Percentiles rank a stretch among this genome's conserved stretches.
These are phyloP conservation scores for Rhodotorula sp. DNA, from an alignment of 1,284 basidiomycete genomes.

Conservation along the genomic window DNA sequence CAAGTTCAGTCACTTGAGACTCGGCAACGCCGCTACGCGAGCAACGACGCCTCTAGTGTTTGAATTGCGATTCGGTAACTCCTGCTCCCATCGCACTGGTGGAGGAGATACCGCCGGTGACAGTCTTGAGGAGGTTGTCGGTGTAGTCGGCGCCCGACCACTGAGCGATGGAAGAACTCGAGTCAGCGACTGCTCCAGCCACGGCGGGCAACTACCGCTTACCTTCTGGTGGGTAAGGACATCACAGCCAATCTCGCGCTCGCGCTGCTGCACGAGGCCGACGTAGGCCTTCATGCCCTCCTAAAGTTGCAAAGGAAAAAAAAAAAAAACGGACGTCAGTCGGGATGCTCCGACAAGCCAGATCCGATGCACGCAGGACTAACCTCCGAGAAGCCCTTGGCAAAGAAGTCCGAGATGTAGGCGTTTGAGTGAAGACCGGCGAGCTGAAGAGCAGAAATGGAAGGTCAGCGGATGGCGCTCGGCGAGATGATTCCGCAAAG, in stretches of 20 bases:
- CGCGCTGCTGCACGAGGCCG: constrained; percentile 76
- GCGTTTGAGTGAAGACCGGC: constrained; percentile 95
- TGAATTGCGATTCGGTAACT: constrained; percentile 57
- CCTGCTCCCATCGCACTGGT: constrained; percentile 76
- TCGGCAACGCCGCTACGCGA: neutral
- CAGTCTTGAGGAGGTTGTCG: constrained; percentile 46
- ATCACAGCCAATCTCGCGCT: constrained; percentile 86
- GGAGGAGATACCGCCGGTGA: constrained; percentile 77
- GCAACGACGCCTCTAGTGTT: constrained; percentile 20
- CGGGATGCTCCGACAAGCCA: neutral
- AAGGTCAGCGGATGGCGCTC: neutral
- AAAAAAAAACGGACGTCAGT: neutral
- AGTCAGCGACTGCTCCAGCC: constrained; percentile 48
- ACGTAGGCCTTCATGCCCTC: constrained; percentile 90
- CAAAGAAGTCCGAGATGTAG: constrained; percentile 93
- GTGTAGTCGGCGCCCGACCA: constrained; percentile 42
- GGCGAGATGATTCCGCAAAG: neutral
- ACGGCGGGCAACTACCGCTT: constrained; percentile 74
- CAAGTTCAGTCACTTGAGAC: neutral
- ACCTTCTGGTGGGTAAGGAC: constrained; percentile 83
- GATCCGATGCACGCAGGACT: neutral
- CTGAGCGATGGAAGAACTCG: neutral
- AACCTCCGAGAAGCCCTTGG: constrained; percentile 68
- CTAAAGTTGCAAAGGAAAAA: constrained; percentile 39
- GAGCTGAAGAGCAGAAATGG: constrained; percentile 58